phyloP scores from a whole-genome alignment of 108 stramenopile genomes.

The Mediolabrus comicus region DNA sequence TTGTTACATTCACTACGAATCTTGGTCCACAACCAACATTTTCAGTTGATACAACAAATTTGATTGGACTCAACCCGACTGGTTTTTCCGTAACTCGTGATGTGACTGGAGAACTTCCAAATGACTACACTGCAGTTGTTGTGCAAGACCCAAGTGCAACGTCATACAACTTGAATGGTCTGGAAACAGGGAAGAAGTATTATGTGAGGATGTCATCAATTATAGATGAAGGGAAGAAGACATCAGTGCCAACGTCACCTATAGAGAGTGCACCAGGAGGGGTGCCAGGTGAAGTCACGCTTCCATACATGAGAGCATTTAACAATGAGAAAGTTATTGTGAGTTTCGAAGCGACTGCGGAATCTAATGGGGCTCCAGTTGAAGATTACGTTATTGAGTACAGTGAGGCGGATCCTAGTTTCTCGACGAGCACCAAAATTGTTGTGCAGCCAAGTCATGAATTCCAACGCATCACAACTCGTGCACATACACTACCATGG shows the following conservation, averaged over 20 bases:
- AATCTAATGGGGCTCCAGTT: constrained; percentile 49
- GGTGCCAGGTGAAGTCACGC: constrained; percentile 25
- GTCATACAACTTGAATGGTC: constrained; percentile 24
- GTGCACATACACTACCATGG: constrained; percentile 64
- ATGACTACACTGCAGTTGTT: constrained; percentile 32
- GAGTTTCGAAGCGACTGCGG: constrained; percentile 42
- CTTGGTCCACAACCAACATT: constrained; percentile 72
- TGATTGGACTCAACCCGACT: constrained; percentile 40
- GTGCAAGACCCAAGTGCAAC: constrained; percentile 27
- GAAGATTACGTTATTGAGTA: constrained; percentile 51
- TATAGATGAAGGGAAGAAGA: constrained; percentile 45
- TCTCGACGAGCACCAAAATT: constrained; percentile 31
- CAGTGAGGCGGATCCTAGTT: constrained; percentile 40
- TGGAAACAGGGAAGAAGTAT: constrained; percentile 50
- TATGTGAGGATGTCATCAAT: constrained; percentile 50
- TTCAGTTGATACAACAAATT: constrained; percentile 21
- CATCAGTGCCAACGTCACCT: constrained; percentile 15
- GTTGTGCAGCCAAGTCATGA: constrained; percentile 23
- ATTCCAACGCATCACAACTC: constrained; percentile 57
- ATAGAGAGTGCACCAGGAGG: constrained; percentile 35
- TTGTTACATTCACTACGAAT: constrained; percentile 68
- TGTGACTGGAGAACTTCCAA: constrained; percentile 41
- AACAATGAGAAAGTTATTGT: constrained; percentile 39
- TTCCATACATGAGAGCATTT: constrained; percentile 33
- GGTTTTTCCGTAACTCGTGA: constrained; percentile 23